Percentiles rank a stretch among this genome's conserved stretches.
Conservation (phyloP, 495 filamentous ascomycete genomes). For the Penicillium mononematosum region DNA sequence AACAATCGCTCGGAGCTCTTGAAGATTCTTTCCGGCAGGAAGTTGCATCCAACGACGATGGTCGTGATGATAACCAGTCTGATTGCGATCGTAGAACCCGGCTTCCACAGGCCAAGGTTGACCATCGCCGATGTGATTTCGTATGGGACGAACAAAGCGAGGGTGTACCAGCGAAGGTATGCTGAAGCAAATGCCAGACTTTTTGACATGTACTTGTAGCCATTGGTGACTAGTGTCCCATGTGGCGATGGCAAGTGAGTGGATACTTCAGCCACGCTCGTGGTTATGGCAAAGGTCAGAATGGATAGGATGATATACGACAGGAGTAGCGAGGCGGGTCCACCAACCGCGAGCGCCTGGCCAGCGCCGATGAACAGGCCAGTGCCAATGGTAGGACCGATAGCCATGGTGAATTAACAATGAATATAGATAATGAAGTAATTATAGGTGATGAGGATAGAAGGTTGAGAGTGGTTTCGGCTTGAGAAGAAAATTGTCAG, state of each 20-base stretch:
- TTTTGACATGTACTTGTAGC: constrained; percentile 50
- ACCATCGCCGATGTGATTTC: constrained; percentile 85
- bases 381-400: constrained; percentile 42
- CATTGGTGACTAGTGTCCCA: constrained; percentile 58
- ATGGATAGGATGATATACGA: constrained; percentile 49
- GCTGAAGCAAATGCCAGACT: constrained; percentile 57
- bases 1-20: constrained; percentile 79
- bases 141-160: constrained; percentile 64
- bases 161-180: constrained; percentile 56
- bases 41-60: constrained; percentile 68
- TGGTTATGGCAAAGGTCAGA: constrained; percentile 61
- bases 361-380: constrained; percentile 43
- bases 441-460: background rate
- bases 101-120: constrained; percentile 77
- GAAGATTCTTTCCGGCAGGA: constrained; percentile 75
- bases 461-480: constrained; percentile 1
- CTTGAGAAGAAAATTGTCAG: constrained; percentile 6
- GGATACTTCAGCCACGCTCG: constrained; percentile 61
- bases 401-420: constrained; percentile 29
- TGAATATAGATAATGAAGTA: constrained; percentile 14
- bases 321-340: constrained; percentile 40
- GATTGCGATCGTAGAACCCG: constrained; percentile 56
- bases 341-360: constrained; percentile 41
- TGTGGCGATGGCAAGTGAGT: constrained; percentile 55
- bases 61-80: constrained; percentile 72